Evolutionary conservation across 164 flowering plant genomes (phyloP).

Genomic region (Hamamelis virginiana): DNA sequence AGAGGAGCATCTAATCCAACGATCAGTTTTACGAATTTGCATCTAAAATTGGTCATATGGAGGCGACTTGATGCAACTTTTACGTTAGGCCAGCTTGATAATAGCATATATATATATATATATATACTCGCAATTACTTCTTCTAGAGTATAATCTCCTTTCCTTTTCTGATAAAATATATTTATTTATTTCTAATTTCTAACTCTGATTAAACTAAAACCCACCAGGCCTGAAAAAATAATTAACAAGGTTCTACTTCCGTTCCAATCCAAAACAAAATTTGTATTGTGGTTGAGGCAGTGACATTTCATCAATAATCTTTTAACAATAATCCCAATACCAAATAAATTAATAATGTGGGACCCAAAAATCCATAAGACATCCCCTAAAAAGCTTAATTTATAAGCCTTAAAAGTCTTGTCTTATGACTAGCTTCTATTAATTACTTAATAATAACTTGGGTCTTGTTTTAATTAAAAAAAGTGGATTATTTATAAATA

Average conservation of each 20-base stretch:
- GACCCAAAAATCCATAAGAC: slow-evolving; percentile 11
- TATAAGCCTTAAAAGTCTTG: slow-evolving; percentile 4
- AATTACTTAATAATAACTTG: neutral
- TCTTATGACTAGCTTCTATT: slow-evolving; percentile 1
- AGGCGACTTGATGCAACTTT: too few species aligned
- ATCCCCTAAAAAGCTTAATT: slow-evolving; percentile 13
- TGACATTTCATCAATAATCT: slow-evolving; percentile 27
- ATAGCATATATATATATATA: too few species aligned
- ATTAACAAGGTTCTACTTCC: slow-evolving; percentile 4
- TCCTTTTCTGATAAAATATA: neutral
- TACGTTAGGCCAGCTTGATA: too few species aligned
- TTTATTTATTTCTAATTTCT: too few species aligned
- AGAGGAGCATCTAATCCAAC: too few species aligned
- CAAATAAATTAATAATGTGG: slow-evolving; percentile 4
- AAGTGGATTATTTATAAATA: neutral
- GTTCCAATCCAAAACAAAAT: slow-evolving; percentile 8
- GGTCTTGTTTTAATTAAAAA: too few species aligned
- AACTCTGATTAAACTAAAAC: neutral
- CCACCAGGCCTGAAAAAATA: neutral
- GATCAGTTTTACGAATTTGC: too few species aligned
- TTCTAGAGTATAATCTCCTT: neutral
- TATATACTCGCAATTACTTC: neutral
- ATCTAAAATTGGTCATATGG: too few species aligned
- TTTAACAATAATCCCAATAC: neutral
- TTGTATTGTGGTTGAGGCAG: slow-evolving; percentile 20